phyloP scores from a whole-genome alignment of 768 basidiomycete species.

The Tylopilus vinaceipallidus region DNA sequence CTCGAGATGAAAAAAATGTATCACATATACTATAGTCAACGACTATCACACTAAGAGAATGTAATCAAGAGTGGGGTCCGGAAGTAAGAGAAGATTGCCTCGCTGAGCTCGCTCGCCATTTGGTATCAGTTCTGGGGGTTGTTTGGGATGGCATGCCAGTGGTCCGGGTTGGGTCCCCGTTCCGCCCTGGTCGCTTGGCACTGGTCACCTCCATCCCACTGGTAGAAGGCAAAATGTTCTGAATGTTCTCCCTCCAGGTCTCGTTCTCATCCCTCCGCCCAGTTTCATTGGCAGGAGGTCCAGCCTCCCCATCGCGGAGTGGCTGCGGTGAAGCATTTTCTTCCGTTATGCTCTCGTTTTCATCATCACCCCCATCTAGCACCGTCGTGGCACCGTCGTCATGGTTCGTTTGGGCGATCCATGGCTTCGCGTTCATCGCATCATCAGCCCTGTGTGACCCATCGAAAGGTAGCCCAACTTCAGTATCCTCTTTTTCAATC shows the following conservation, averaged over 20 bases:
- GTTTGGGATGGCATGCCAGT: background rate
- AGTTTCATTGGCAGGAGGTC: background rate
- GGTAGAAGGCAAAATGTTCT: background rate
- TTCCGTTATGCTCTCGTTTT: background rate
- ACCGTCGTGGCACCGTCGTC: background rate
- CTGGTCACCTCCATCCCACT: background rate
- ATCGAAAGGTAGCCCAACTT: too few relatives aligned
- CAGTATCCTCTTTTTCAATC: background rate
- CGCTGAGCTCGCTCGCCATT: too few relatives aligned
- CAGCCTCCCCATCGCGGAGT: background rate
- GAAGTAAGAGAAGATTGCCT: background rate
- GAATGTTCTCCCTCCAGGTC: background rate
- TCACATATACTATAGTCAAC: constrained; percentile 2
- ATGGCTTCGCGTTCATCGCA: background rate
- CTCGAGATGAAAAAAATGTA: background rate
- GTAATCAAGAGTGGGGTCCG: background rate
- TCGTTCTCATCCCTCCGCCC: background rate
- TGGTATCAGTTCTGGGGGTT: background rate
- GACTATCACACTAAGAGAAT: background rate
- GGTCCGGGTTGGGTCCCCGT: background rate
- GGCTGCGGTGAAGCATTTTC: background rate
- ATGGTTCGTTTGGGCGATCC: background rate
- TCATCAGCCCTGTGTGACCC: too few relatives aligned
- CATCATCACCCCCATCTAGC: background rate
- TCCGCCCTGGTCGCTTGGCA: background rate